Conservation (phyloP, 1,139 yeast genomes). For the Yamadazyma songkhlaensis region DNA sequence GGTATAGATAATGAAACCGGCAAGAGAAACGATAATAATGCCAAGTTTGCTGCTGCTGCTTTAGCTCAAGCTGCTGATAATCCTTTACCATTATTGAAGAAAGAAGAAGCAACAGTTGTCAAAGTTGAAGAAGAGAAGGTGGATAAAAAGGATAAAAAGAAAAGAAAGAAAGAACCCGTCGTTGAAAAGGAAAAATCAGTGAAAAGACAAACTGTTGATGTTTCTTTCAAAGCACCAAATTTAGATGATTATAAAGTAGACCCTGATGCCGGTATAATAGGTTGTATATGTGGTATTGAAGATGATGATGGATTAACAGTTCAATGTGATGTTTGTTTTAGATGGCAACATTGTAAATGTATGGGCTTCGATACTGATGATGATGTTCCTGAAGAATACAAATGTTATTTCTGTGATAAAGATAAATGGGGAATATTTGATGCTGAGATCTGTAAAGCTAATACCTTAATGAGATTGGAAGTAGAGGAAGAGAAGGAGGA, state of each 20-base stretch:
- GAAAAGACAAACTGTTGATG: slow-evolving; percentile 3
- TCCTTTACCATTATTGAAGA: slow-evolving; percentile 47
- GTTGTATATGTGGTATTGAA: slow-evolving; percentile 84
- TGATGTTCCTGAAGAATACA: slow-evolving; percentile 73
- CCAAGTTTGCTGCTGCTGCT: slow-evolving; percentile 68
- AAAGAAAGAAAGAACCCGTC: not conserved
- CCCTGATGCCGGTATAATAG: slow-evolving; percentile 80
- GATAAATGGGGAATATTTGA: slow-evolving; percentile 48
- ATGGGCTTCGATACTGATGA: slow-evolving; percentile 72
- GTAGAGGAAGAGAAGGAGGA: slow-evolving; percentile 19
- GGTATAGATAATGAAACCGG: slow-evolving; percentile 39
- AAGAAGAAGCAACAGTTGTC: slow-evolving; percentile 1
- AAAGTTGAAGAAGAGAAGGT: slow-evolving; percentile 1
- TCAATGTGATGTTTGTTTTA: slow-evolving; percentile 86
- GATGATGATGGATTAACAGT: slow-evolving; percentile 96
- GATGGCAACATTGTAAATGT: slow-evolving; percentile 95
- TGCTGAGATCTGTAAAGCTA: slow-evolving; percentile 36
- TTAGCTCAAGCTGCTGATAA: slow-evolving; percentile 69
- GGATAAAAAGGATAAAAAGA: slow-evolving; percentile 1
- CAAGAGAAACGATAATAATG: slow-evolving; percentile 42
- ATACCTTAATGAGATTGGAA: slow-evolving; percentile 36
- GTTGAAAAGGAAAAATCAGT: slow-evolving; percentile 2
- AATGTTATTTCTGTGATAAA: slow-evolving; percentile 77
- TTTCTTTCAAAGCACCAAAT: slow-evolving; percentile 25
- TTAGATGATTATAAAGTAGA: slow-evolving; percentile 55